A percentile compares a stretch with the other conserved stretches of the same genome.
Evolutionary conservation across 495 filamentous ascomycete genomes (phyloP).

Genomic region (Evansstolkia leycettana): DNA sequence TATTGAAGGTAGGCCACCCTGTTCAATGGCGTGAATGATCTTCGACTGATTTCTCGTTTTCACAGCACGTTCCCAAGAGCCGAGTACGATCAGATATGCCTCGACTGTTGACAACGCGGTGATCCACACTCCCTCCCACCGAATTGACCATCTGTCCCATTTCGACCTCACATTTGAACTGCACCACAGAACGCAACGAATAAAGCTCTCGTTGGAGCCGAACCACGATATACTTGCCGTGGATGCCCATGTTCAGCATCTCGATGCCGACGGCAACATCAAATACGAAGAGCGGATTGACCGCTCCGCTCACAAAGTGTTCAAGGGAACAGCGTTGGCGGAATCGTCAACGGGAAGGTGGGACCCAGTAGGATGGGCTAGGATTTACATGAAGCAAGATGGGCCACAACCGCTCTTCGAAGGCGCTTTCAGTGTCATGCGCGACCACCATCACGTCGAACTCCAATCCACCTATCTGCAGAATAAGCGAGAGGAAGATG

Average conservation of each 20-base stretch:
- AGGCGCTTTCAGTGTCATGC: slow-evolving; percentile 70
- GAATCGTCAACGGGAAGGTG: slow-evolving; percentile 51
- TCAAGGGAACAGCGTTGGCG: slow-evolving; percentile 67
- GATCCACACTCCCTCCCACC: slow-evolving; percentile 68
- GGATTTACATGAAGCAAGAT: slow-evolving; percentile 65
- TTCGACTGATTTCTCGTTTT: slow-evolving; percentile 2
- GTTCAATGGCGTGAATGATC: neutral
- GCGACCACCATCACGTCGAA: slow-evolving; percentile 83
- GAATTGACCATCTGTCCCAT: slow-evolving; percentile 62
- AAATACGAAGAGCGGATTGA: slow-evolving; percentile 49
- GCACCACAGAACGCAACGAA: slow-evolving; percentile 49
- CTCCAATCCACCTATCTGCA: slow-evolving; percentile 59
- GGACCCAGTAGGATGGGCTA: slow-evolving; percentile 76
- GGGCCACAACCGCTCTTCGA: slow-evolving; percentile 74
- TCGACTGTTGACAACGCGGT: slow-evolving; percentile 60
- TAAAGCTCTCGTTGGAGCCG: slow-evolving; percentile 76
- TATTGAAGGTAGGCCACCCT: slow-evolving; percentile 7
- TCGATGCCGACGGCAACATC: slow-evolving; percentile 56
- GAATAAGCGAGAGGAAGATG: slow-evolving; percentile 65
- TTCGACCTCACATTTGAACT: slow-evolving; percentile 78
- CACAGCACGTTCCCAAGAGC: slow-evolving; percentile 56
- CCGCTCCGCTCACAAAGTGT: slow-evolving; percentile 65
- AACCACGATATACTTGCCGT: slow-evolving; percentile 82
- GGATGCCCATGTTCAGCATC: slow-evolving; percentile 59
- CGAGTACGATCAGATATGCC: slow-evolving; percentile 65